phyloP scores from a whole-genome alignment of 371 early-diverging fungal species.

The Synchytrium microbalum region DNA sequence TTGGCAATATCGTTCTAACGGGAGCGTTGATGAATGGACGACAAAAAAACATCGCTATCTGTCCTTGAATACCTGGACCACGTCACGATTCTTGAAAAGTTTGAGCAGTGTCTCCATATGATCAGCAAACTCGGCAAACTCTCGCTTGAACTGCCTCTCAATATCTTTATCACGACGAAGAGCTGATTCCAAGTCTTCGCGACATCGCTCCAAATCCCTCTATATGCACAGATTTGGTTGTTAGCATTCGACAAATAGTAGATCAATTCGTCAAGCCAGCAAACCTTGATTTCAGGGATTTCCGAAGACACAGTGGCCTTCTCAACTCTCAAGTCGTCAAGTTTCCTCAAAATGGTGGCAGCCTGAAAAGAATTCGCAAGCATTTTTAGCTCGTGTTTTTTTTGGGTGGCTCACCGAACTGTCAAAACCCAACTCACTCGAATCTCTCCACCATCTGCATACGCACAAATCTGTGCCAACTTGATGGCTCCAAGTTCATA shows the following conservation, averaged over 20 bases:
- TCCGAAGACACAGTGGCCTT: constrained; percentile 27
- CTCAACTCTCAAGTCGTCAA: constrained; percentile 32
- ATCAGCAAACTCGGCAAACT: constrained; percentile 29
- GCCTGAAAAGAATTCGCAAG: constrained; percentile 8
- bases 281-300: constrained; percentile 44
- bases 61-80: too few species aligned
- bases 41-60: too few species aligned
- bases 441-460: neutral
- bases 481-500: constrained; percentile 39
- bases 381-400: neutral
- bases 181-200: constrained; percentile 40
- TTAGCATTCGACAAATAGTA: neutral
- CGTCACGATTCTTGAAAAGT: constrained; percentile 32
- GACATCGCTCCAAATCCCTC: constrained; percentile 38
- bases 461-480: constrained; percentile 17
- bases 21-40: neutral
- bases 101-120: constrained; percentile 28
- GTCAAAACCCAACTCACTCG: neutral
- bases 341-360: constrained; percentile 17
- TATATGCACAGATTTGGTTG: constrained; percentile 5
- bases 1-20: too few species aligned
- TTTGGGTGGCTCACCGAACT: neutral
- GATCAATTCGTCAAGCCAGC: neutral
- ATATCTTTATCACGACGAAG: constrained; percentile 41
- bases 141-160: constrained; percentile 40